These are phyloP conservation scores for Pythium aphanidermatum DNA, from an alignment of 352 stramenopile species.

Conservation along the genomic window DNA sequence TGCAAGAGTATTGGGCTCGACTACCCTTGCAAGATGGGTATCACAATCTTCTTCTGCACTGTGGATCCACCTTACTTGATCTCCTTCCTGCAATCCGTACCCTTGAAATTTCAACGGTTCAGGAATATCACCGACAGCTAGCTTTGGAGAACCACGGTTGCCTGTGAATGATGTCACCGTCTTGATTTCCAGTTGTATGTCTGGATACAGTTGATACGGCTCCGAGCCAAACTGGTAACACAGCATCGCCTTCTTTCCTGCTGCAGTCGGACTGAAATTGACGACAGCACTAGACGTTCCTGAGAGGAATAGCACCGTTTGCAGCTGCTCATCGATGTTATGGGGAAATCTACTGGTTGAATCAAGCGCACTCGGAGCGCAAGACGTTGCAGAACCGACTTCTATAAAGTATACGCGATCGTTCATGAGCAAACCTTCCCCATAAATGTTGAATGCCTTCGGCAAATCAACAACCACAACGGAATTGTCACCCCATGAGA, in stretches of 20 bases:
- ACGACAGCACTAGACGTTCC: conserved; percentile 14
- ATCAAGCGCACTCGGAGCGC: conserved; percentile 28
- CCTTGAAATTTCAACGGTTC: conserved; percentile 57
- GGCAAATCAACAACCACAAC: conserved; percentile 42
- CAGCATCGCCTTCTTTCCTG: conserved; percentile 30
- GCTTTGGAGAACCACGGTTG: conserved; percentile 28
- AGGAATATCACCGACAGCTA: conserved; percentile 49
- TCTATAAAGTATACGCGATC: conserved; percentile 61
- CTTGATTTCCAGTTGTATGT: conserved; percentile 40
- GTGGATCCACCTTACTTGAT: conserved; percentile 54
- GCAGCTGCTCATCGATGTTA: conserved; percentile 22
- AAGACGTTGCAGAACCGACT: conserved; percentile 24
- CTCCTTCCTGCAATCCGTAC: conserved; percentile 29
- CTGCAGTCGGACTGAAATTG: conserved; percentile 30
- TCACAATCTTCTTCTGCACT: conserved; percentile 47
- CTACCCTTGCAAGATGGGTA: conserved; percentile 35
- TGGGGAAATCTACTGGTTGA: conserved; percentile 27
- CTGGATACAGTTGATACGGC: conserved; percentile 47
- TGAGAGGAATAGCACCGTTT: conserved; percentile 37
- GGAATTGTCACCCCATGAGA: conserved; percentile 21
- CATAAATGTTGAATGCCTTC: conserved; percentile 44
- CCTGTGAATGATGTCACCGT: conserved; percentile 47
- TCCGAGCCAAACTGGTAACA: conserved; percentile 63
- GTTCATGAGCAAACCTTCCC: conserved; percentile 42
- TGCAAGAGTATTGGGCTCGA: conserved; percentile 16